Evolutionary conservation across 2,329 filamentous ascomycete genomes (phyloP).

Genomic region (Septoria linicola): DNA sequence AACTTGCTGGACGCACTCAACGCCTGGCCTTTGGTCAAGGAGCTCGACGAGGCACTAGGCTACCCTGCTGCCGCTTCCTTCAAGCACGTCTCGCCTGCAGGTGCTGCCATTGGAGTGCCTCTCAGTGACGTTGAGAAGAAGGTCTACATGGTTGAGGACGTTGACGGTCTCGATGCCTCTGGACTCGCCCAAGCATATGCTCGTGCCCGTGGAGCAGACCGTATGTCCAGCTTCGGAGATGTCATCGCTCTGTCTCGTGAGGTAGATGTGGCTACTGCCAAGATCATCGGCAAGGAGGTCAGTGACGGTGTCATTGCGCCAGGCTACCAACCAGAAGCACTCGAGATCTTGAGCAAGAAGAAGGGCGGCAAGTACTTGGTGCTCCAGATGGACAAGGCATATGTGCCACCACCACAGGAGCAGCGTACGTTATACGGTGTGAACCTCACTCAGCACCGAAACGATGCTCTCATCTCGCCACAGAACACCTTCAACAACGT

Average conservation of each 20-base stretch:
- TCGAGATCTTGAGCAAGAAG: conserved; percentile 94
- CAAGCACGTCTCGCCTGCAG: conserved; percentile 97
- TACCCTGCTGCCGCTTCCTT: conserved; percentile 93
- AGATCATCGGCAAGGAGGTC: conserved; percentile 96
- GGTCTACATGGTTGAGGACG: conserved; percentile 98
- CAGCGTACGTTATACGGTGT: conserved; percentile 87
- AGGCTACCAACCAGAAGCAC: conserved; percentile 77
- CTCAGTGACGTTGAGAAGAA: conserved; percentile 85
- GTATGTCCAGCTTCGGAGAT: conserved; percentile 98
- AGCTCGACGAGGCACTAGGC: conserved; percentile 83
- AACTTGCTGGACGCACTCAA: conserved; percentile 96
- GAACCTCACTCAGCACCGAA: conserved; percentile 84
- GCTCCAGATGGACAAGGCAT: conserved; percentile 88
- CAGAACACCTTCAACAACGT: conserved; percentile 77
- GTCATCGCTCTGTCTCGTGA: conserved; percentile 89
- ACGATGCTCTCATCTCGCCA: conserved; percentile 83
- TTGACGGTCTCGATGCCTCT: conserved; percentile 82
- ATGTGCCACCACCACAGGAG: conserved; percentile 72
- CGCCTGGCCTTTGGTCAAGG: conserved; percentile 94
- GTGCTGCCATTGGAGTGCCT: conserved; percentile 88
- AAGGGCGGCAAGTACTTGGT: conserved; percentile 97
- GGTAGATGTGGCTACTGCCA: conserved; percentile 89
- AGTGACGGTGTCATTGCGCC: conserved; percentile 96
- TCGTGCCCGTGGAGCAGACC: conserved; percentile 89
- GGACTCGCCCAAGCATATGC: conserved; percentile 91